Percentiles rank a stretch among this genome's conserved stretches.
These are phyloP conservation scores for Linum lewisii DNA, from an alignment of 345 rosid genomes.

Conservation along the genomic window DNA sequence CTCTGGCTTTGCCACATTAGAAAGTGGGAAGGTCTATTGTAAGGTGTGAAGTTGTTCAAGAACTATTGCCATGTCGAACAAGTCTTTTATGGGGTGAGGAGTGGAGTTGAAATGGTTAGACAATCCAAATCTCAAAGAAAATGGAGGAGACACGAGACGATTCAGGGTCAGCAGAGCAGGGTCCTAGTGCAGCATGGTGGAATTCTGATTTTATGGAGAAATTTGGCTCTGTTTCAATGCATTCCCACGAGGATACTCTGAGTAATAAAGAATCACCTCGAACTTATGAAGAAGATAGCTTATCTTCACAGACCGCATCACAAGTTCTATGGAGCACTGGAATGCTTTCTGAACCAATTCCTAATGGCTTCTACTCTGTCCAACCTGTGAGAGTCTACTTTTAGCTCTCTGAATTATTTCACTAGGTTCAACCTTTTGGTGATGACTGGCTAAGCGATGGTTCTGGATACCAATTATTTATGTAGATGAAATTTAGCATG, in stretches of 20 bases:
- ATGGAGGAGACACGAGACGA: conserved; percentile 84
- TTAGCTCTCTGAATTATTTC: neutral
- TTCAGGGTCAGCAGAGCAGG: conserved; percentile 56
- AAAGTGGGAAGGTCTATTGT: conserved; percentile 24
- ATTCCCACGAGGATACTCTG: conserved; percentile 56
- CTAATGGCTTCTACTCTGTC: conserved; percentile 86
- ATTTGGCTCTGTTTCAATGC: conserved; percentile 60
- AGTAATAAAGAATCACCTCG: conserved; percentile 48
- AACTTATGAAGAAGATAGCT: conserved; percentile 51
- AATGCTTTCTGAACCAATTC: conserved; percentile 66
- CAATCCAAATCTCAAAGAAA: conserved; percentile 38
- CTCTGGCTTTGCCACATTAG: conserved; percentile 33
- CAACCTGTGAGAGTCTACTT: conserved; percentile 40
- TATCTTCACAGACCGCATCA: conserved; percentile 62
- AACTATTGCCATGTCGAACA: conserved; percentile 19
- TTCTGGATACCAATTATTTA: neutral
- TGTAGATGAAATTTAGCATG: neutral
- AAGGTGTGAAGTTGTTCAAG: conserved; percentile 24
- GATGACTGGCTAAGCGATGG: neutral
- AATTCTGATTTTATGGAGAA: conserved; percentile 76
- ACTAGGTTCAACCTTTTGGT: neutral
- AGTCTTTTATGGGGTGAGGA: conserved; percentile 47
- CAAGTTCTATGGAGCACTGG: conserved; percentile 89
- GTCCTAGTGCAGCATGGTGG: conserved; percentile 72
- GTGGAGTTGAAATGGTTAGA: conserved; percentile 50